These are phyloP conservation scores for Fomitopsis pinicola DNA, from an alignment of 1,284 basidiomycete genomes.

Conservation along the genomic window DNA sequence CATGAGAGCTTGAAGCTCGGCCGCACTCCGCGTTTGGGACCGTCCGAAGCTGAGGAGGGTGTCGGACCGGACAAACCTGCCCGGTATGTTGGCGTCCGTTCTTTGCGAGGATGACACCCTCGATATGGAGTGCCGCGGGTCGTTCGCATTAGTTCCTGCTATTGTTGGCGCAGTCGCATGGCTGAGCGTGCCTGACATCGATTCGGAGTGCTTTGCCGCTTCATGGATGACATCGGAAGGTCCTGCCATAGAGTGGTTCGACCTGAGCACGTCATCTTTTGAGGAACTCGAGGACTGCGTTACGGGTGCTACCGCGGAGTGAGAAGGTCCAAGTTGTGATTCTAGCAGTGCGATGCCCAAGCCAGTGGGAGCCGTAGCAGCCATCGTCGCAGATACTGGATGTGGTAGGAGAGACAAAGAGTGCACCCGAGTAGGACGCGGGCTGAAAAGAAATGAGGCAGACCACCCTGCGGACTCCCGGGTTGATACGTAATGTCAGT, in stretches of 20 bases:
- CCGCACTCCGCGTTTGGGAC: slow-evolving; percentile 42
- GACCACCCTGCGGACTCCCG: not conserved
- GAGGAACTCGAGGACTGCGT: not conserved
- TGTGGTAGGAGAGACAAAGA: not conserved
- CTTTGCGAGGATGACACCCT: not conserved
- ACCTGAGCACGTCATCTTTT: not conserved
- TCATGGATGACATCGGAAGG: not conserved
- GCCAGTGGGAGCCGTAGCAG: not conserved
- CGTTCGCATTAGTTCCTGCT: not conserved
- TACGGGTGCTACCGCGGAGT: not conserved
- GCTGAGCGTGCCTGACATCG: not conserved
- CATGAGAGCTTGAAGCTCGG: slow-evolving; percentile 55
- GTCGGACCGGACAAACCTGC: slow-evolving; percentile 38
- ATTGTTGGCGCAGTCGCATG: not conserved
- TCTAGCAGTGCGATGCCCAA: slow-evolving; percentile 3
- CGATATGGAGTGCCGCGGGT: not conserved
- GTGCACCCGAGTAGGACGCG: not conserved
- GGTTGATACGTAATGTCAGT: not conserved
- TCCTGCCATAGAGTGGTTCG: not conserved
- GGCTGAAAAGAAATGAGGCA: slow-evolving; percentile 1
- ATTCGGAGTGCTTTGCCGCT: not conserved
- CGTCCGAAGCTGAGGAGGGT: slow-evolving; percentile 48
- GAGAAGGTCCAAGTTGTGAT: not conserved
- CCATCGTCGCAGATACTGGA: not conserved
- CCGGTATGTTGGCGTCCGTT: not conserved